Evolutionary conservation across 345 rosid species (phyloP).

Genomic region (Dimocarpus longan): DNA sequence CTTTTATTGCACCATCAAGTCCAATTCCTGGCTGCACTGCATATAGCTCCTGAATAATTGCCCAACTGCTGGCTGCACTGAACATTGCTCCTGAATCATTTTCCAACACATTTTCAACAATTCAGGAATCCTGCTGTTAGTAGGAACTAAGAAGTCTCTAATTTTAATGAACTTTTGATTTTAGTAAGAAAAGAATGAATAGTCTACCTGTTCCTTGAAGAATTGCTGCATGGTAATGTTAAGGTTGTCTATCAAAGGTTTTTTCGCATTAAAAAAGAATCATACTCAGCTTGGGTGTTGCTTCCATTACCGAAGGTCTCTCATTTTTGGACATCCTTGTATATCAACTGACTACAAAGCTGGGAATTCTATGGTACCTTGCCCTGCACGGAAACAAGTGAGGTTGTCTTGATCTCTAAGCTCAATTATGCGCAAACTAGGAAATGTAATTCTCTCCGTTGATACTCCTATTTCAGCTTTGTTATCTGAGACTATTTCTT

Average conservation of each 20-base stretch:
- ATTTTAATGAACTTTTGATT: too few species aligned
- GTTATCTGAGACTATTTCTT: neutral
- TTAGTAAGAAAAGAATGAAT: neutral
- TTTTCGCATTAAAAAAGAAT: neutral
- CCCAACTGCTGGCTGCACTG: too few species aligned
- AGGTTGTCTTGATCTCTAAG: neutral
- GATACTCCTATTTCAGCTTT: neutral
- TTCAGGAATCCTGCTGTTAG: too few species aligned
- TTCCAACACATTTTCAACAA: too few species aligned
- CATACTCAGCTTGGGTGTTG: neutral
- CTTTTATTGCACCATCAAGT: too few species aligned
- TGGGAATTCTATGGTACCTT: neutral
- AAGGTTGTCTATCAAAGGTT: neutral
- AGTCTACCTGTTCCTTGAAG: neutral
- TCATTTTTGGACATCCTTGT: neutral
- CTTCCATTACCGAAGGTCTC: constrained; percentile 7
- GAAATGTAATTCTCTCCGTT: neutral
- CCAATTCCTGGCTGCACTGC: too few species aligned
- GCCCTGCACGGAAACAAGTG: neutral
- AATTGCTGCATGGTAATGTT: constrained; percentile 7
- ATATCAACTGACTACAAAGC: neutral
- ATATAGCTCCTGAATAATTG: too few species aligned
- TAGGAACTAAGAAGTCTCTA: too few species aligned
- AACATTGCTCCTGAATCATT: too few species aligned
- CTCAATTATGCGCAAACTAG: neutral